These are phyloP conservation scores for Xerocomus nothofagi DNA, from an alignment of 1,284 basidiomycete genomes.

Conservation along the genomic window DNA sequence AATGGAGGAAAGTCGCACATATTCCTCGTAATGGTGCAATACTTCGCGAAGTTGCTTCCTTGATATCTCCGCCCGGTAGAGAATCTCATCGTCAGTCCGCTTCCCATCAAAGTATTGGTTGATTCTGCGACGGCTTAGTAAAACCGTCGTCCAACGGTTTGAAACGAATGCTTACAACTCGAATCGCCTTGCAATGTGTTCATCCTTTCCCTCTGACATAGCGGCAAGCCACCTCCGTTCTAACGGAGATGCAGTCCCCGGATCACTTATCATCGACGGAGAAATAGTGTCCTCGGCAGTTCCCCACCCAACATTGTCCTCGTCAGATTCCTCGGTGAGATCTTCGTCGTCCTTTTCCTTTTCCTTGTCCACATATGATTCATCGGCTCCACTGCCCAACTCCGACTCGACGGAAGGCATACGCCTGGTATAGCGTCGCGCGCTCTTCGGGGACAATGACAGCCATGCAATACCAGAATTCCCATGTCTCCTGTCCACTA, in stretches of 20 bases:
- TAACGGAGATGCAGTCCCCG: slow-evolving; percentile 73
- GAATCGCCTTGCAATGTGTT: slow-evolving; percentile 59
- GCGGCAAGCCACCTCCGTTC: slow-evolving; percentile 80
- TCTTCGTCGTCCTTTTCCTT: slow-evolving; percentile 36
- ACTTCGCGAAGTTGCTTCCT: slow-evolving; percentile 76
- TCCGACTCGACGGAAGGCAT: slow-evolving; percentile 46
- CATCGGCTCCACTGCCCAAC: slow-evolving; percentile 40
- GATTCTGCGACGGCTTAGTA: slow-evolving; percentile 49
- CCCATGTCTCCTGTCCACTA: slow-evolving; percentile 22
- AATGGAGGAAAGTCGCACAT: slow-evolving; percentile 43
- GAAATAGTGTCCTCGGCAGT: slow-evolving; percentile 53
- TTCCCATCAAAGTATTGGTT: slow-evolving; percentile 84
- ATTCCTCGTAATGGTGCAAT: slow-evolving; percentile 77
- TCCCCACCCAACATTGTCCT: slow-evolving; percentile 48
- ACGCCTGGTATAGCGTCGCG: slow-evolving; percentile 44
- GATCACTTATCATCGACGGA: slow-evolving; percentile 76
- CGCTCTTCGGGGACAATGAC: slow-evolving; percentile 53
- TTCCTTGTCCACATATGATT: slow-evolving; percentile 26
- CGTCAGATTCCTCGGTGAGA: slow-evolving; percentile 38
- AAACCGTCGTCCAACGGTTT: not conserved
- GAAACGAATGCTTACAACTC: slow-evolving; percentile 52
- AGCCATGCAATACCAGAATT: slow-evolving; percentile 39
- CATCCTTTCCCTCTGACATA: slow-evolving; percentile 80
- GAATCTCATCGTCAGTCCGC: slow-evolving; percentile 76
- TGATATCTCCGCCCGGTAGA: slow-evolving; percentile 73